Base-by-base conservation (phyloP, 106 monocot species). In the Platanthera zijinensis region DNA sequence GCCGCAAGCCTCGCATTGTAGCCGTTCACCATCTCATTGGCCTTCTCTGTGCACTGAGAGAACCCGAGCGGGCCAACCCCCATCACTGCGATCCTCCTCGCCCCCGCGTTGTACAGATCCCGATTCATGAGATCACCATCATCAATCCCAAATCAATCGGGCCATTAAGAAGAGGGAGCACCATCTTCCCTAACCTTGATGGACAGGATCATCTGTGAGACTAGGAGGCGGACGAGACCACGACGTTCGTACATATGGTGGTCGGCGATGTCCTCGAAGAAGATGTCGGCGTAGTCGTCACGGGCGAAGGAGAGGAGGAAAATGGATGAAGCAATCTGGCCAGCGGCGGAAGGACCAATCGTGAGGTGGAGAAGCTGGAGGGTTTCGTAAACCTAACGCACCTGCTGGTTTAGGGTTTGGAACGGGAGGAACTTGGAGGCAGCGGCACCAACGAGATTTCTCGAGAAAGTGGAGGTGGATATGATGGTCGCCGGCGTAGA, bases 61-160 rank as follows among this genome's bases (percentile, higher is more conserved):
- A 84, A 90, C 15, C 90, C 90, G 6, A 90, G 61, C 14, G 90
- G 87, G n/a, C 59, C 80, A 25, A 90, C 57, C 39, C 86, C 90
- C 10, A 82, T 72, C 45, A 82, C 82, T 46, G 78, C 87, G 49
- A 85, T 76, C 78, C 82, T 87, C 80, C 90, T 78, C 52, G 57
- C 87, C 12, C 75, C 82, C 1, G 78, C 90, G 59, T 87, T 50
- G 78, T 90, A 90, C 28, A 90, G 76, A 75, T 81, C 84, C 90
- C 87, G 80, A 56, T 13, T 30, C 52, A 52, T 45, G 19, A 52
- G 2, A 72, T 25, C 32, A 76, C 15, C 56, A 56, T 32, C 32
- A 32, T 32, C 32, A 32, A 32, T 32, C 74, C 52, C 4, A 15
- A 18, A 47, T 5, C 47, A 64, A 64, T 14, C 15, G 7, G 14